Base-by-base conservation (phyloP, 768 basidiomycete species). In the Pisolithus albus region DNA sequence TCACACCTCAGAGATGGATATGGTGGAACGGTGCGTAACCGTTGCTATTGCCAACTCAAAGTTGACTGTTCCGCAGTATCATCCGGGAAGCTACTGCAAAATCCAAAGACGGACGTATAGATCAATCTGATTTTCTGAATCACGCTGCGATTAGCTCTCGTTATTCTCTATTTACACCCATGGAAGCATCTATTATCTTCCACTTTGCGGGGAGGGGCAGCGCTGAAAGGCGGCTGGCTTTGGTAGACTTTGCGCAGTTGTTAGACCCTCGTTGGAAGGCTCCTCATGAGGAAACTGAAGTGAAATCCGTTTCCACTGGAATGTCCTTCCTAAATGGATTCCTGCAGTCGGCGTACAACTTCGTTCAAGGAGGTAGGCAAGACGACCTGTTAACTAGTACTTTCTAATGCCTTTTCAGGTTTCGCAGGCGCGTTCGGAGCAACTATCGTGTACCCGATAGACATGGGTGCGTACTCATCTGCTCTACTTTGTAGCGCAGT, bases 131-230 rank as follows among this genome's bases (percentile, higher is more conserved):
- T 69, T 98, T 99, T 71, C 77, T 95, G 52, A 87, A 97, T 66
- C 75, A 96, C 65, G 81, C 92, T 13, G 84, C 88, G 24, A 79
- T 84, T 34, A 86, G 76, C 58, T 91, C 94, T 59, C 87, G 95
- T 36, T 97, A 98, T 68, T 88, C 91, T 37, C 79, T 95, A 48
- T 97, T 97, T 69, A 94, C 92, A 0, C 95, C 95, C 4, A 95
- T 97, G 90, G 95, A 98, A 68, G 92, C 88, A n/a, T 82, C 87
- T 49, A 96, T 98, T 62, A 84, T 99, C 61, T 99, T 97, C 73
- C 95, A 99, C 68, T 98, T 97, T 71, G 93, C 93, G 24, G 85
- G 89, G 11, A 81, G 92, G 44, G 94, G 93, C 13, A 72, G 75
- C 42, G 71, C 74, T 3, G 73, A 73, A 44, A 81, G 84, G 61